Evolutionary conservation across 257 asterid genomes (phyloP).

Genomic region (Marsdenia floribunda): DNA sequence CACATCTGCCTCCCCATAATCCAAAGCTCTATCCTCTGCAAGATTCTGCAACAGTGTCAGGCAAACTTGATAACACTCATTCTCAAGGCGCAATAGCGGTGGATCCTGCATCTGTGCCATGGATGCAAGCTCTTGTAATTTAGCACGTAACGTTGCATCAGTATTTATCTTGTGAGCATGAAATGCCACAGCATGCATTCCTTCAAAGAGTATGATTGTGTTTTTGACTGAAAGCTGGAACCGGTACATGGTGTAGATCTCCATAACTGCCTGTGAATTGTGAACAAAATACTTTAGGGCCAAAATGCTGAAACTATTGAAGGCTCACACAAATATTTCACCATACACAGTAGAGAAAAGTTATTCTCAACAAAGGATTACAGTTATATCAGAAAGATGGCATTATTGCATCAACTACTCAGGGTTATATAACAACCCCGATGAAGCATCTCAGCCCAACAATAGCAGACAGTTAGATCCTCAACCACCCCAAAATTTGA

Average conservation of each 20-base stretch:
- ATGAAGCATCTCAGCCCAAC: background rate
- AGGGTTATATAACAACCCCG: background rate
- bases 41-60: constrained; percentile 81
- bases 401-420: background rate
- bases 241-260: constrained; percentile 80
- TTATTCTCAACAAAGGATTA: background rate
- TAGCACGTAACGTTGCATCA: constrained; percentile 51
- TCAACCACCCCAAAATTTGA: background rate
- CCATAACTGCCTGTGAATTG: constrained; percentile 74
- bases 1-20: constrained; percentile 54
- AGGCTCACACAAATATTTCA: background rate
- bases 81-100: constrained; percentile 94
- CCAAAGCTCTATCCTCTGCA: constrained; percentile 51
- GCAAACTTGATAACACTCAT: constrained; percentile 91
- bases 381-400: background rate
- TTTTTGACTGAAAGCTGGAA: constrained; percentile 59
- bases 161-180: constrained; percentile 81
- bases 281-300: background rate
- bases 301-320: background rate
- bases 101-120: constrained; percentile 98
- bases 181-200: constrained; percentile 69
- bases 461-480: background rate
- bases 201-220: constrained; percentile 65
- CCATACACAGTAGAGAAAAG: background rate
- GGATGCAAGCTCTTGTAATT: constrained; percentile 74